Conservation (phyloP, 805 yeast genomes). For the Candida germanica region DNA sequence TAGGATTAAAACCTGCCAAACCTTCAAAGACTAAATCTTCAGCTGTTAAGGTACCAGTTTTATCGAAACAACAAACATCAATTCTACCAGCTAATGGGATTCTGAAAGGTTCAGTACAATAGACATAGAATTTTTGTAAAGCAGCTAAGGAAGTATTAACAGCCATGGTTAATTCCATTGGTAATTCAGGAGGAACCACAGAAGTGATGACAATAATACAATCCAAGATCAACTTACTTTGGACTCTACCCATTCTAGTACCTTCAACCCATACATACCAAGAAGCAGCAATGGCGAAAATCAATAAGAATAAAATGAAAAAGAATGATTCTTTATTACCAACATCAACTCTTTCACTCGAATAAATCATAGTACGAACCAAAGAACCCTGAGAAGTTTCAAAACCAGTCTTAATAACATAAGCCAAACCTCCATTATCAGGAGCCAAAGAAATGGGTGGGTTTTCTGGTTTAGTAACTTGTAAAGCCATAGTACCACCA, state of each 20-base stretch:
- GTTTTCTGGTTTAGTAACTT: conserved; percentile 70
- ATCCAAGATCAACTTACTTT: conserved; percentile 88
- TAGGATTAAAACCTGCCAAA: conserved; percentile 70
- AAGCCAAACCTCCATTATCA: conserved; percentile 87
- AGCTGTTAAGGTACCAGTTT: conserved; percentile 96
- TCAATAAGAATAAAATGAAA: conserved; percentile 83
- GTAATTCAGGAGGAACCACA: conserved; percentile 98
- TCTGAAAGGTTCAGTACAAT: conserved; percentile 98
- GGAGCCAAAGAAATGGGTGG: conserved; percentile 64
- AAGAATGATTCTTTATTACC: conserved; percentile 93
- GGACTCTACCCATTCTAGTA: conserved; percentile 90
- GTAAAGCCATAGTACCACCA: conserved; percentile 96
- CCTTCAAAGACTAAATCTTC: conserved; percentile 97
- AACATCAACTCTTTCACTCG: conserved; percentile 93
- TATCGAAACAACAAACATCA: conserved; percentile 97
- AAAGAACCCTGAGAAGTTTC: conserved; percentile 97
- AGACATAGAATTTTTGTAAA: conserved; percentile 79
- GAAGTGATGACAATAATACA: conserved; percentile 95
- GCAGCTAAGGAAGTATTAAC: conserved; percentile 90
- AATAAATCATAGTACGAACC: conserved; percentile 95
- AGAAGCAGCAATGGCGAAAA: conserved; percentile 92
- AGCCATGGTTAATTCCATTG: conserved; percentile 98
- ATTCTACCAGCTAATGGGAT: conserved; percentile 97
- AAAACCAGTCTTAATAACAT: conserved; percentile 92
- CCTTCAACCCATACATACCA: conserved; percentile 99